A percentile compares a stretch with the other conserved stretches of the same genome.
Evolutionary conservation across 768 basidiomycete genomes (phyloP).

Genomic region (Termitomyces sp.): DNA sequence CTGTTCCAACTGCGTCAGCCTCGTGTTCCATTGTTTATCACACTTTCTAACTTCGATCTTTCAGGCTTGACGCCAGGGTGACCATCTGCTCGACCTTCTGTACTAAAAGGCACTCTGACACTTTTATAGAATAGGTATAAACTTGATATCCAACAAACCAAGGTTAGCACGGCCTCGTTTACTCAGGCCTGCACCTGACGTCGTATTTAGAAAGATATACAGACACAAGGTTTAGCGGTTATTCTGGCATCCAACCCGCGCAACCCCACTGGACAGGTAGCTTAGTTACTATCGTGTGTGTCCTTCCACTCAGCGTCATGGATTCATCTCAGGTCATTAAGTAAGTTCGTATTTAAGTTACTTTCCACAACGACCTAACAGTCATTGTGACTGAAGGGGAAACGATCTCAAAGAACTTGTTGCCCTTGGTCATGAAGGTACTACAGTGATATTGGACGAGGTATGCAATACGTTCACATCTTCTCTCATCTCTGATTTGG

Average conservation of each 20-base stretch:
- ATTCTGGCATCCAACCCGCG: constrained; percentile 92
- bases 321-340: constrained; percentile 44
- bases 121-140: constrained; percentile 56
- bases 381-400: constrained; percentile 41
- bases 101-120: constrained; percentile 1
- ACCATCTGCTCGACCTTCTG: neutral
- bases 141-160: constrained; percentile 76
- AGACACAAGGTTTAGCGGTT: constrained; percentile 78
- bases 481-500: constrained; percentile 2
- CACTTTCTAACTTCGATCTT: constrained; percentile 20
- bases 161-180: constrained; percentile 31
- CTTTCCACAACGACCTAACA: neutral
- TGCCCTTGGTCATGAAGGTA: constrained; percentile 64
- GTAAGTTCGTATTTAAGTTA: constrained; percentile 20
- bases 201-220: constrained; percentile 65
- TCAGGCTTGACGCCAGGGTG: constrained; percentile 31
- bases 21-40: constrained; percentile 2
- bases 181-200: neutral
- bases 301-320: neutral
- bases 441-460: constrained; percentile 84
- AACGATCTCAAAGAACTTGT: constrained; percentile 82
- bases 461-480: constrained; percentile 28
- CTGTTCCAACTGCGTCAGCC: constrained; percentile 82
- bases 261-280: constrained; percentile 93
- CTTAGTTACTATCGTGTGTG: neutral